These are phyloP conservation scores for Conidiobolus incongruus DNA, from an alignment of 371 early-diverging fungal species.

Conservation along the genomic window DNA sequence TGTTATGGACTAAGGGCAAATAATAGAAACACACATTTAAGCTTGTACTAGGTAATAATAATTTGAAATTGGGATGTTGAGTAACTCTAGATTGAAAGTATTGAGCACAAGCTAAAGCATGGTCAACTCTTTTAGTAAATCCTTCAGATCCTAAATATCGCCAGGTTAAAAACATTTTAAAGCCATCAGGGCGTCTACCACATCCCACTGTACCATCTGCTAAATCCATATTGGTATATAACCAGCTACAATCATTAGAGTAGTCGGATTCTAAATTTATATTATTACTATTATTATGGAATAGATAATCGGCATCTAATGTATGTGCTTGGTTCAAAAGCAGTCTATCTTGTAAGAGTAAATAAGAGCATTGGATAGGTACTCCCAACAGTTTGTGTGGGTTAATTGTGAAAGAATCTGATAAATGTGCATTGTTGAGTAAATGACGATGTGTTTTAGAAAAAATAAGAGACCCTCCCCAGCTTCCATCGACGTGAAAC, in stretches of 20 bases:
- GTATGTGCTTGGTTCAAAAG: conserved; percentile 30
- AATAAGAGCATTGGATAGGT: conserved; percentile 59
- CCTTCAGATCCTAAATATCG: conserved; percentile 39
- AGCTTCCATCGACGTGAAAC: conserved; percentile 70
- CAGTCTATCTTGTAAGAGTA: conserved; percentile 28
- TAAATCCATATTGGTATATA: conserved; percentile 16
- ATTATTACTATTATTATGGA: conserved; percentile 33
- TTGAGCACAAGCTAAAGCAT: conserved; percentile 17
- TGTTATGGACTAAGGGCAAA: conserved; percentile 12
- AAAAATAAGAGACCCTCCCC: conserved; percentile 60
- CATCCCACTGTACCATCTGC: conserved; percentile 71
- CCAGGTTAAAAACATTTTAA: conserved; percentile 70
- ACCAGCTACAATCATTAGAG: too few species aligned
- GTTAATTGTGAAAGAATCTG: conserved; percentile 53
- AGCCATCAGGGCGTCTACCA: conserved; percentile 61
- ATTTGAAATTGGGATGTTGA: conserved; percentile 7
- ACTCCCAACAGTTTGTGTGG: conserved; percentile 76
- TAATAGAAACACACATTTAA: conserved; percentile 48
- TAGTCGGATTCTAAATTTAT: neutral
- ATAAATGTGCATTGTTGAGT: conserved; percentile 21
- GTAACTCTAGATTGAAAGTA: conserved; percentile 15
- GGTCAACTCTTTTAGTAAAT: conserved; percentile 19
- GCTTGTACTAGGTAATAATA: conserved; percentile 15
- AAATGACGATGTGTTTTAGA: conserved; percentile 14
- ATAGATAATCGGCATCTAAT: conserved; percentile 45